These are phyloP conservation scores for Vanrija pseudolonga DNA, from an alignment of 1,284 basidiomycete genomes.

Conservation along the genomic window DNA sequence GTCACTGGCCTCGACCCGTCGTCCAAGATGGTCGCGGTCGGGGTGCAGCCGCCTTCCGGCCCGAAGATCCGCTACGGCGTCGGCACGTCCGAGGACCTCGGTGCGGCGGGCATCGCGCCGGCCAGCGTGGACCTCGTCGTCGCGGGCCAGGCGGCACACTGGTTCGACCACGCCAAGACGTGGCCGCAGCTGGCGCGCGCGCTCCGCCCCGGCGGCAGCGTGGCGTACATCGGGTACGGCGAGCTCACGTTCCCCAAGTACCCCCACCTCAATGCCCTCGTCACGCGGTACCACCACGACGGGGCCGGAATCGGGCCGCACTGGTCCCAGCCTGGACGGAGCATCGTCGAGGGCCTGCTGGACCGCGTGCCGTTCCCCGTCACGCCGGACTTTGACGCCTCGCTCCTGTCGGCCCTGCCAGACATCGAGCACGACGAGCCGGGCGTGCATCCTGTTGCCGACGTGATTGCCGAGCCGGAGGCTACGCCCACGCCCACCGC, in stretches of 20 bases:
- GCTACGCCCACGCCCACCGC: neutral
- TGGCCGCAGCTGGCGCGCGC: constrained; percentile 68
- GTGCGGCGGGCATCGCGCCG: constrained; percentile 35
- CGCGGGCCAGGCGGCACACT: constrained; percentile 77
- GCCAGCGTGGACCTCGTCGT: constrained; percentile 68
- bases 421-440: constrained; percentile 56
- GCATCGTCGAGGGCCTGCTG: constrained; percentile 68
- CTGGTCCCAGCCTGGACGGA: constrained; percentile 76
- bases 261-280: constrained; percentile 59
- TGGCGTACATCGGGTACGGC: constrained; percentile 75
- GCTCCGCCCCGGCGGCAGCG: constrained; percentile 64
- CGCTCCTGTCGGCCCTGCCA: constrained; percentile 40
- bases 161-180: constrained; percentile 71
- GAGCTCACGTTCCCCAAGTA: constrained; percentile 66
- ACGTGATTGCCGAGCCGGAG: constrained; percentile 8
- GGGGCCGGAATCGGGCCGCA: constrained; percentile 60
- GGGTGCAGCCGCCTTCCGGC: constrained; percentile 42
- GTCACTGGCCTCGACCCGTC: constrained; percentile 73
- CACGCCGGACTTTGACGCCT: constrained; percentile 4
- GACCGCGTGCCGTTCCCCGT: constrained; percentile 63
- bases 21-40: constrained; percentile 66
- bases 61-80: constrained; percentile 52
- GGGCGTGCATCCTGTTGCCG: constrained; percentile 1
- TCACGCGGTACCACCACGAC: constrained; percentile 44
- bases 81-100: constrained; percentile 24